phyloP scores from a whole-genome alignment of 495 filamentous ascomycete species.

The Amphirosellinia nigrospora region DNA sequence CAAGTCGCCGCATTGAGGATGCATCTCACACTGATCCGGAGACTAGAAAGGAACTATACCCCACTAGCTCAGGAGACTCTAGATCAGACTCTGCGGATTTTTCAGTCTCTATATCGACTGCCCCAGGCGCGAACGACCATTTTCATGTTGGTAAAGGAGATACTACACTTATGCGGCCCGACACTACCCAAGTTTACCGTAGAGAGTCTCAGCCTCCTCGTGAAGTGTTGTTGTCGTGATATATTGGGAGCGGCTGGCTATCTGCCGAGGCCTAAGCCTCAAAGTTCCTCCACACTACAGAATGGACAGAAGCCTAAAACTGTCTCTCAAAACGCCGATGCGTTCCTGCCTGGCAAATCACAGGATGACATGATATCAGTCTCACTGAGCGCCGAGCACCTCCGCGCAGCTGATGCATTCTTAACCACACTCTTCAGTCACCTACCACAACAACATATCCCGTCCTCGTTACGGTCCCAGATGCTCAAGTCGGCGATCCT shows the following conservation, averaged over 20 bases:
- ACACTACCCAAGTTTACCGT: constrained; percentile 67
- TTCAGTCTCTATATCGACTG: constrained; percentile 64
- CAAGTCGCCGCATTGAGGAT: constrained; percentile 71
- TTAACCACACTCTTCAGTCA: constrained; percentile 65
- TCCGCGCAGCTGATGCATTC: constrained; percentile 61
- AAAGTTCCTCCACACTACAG: constrained; percentile 30
- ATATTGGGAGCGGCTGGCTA: constrained; percentile 57
- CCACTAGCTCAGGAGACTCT: constrained; percentile 64
- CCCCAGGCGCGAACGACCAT: constrained; percentile 62
- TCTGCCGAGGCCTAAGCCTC: constrained; percentile 37
- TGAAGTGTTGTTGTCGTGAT: constrained; percentile 69
- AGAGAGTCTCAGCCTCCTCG: constrained; percentile 59
- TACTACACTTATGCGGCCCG: constrained; percentile 67
- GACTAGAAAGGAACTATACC: constrained; percentile 59
- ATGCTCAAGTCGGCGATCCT: constrained; percentile 83
- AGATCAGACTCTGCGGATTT: constrained; percentile 72
- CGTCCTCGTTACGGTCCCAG: constrained; percentile 66
- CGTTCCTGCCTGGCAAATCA: constrained; percentile 38
- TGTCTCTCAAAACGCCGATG: constrained; percentile 47
- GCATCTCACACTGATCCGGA: constrained; percentile 56
- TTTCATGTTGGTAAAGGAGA: constrained; percentile 61
- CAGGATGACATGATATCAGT: constrained; percentile 46
- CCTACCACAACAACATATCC: constrained; percentile 65
- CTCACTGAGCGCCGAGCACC: constrained; percentile 37
- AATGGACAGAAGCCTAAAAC: constrained; percentile 42